These are phyloP conservation scores for Parafenestella ontariensis DNA, from an alignment of 2,329 filamentous ascomycete species.

Conservation along the genomic window DNA sequence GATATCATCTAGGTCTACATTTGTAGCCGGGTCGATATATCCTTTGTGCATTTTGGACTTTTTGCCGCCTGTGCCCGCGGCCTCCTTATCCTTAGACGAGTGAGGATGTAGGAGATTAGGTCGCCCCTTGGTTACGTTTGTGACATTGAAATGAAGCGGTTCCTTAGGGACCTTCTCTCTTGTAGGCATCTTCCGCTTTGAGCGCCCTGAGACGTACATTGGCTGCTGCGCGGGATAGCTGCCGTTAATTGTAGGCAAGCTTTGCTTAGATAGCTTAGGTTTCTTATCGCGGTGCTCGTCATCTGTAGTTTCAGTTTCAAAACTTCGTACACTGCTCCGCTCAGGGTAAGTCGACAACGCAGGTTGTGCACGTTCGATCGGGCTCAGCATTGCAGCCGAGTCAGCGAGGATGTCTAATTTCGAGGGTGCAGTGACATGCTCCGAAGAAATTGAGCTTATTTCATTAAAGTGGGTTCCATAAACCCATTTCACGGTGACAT, in stretches of 20 bases:
- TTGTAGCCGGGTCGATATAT: slow-evolving; percentile 56
- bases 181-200: slow-evolving; percentile 51
- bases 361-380: slow-evolving; percentile 40
- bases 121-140: slow-evolving; percentile 45
- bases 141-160: slow-evolving; percentile 49
- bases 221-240: slow-evolving; percentile 33
- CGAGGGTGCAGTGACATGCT: slow-evolving; percentile 30
- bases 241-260: slow-evolving; percentile 40
- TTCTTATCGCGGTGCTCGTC: slow-evolving; percentile 52
- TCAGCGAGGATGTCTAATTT: slow-evolving; percentile 49
- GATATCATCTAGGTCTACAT: slow-evolving; percentile 55
- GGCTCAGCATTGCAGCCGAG: slow-evolving; percentile 46
- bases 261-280: slow-evolving; percentile 48
- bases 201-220: slow-evolving; percentile 50
- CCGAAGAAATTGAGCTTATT: neutral
- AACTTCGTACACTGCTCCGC: slow-evolving; percentile 47
- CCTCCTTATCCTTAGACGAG: slow-evolving; percentile 47
- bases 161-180: slow-evolving; percentile 48
- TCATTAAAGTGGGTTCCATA: too few relatives aligned
- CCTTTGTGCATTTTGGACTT: too few relatives aligned
- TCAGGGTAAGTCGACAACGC: slow-evolving; percentile 30
- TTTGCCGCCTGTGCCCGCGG: too few relatives aligned
- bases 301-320: slow-evolving; percentile 46
- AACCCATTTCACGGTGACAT: neutral
- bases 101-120: slow-evolving; percentile 42